Percentiles rank a stretch among this genome's conserved stretches.
phyloP scores from a whole-genome alignment of 2,329 filamentous ascomycete genomes.

The Fusarium mangiferae region DNA sequence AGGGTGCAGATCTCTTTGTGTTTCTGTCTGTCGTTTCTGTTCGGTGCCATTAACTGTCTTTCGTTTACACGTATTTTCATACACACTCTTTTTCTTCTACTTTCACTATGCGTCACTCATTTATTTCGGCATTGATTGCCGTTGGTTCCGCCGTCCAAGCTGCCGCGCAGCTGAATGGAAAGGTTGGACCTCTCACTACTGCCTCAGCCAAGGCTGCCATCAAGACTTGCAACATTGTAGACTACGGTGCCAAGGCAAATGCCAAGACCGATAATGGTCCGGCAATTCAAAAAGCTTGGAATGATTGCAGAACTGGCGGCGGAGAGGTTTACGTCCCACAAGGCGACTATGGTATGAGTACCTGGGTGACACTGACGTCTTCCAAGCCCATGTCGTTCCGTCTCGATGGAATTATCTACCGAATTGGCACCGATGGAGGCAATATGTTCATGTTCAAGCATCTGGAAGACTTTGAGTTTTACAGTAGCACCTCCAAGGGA shows the following conservation, averaged over 20 bases:
- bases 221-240: constrained; percentile 35
- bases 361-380: constrained; percentile 30
- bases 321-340: constrained; percentile 33
- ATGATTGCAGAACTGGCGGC: constrained; percentile 20
- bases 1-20: background rate
- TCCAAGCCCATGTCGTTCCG: constrained; percentile 34
- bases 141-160: constrained; percentile 23
- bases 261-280: constrained; percentile 29
- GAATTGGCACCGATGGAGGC: constrained; percentile 20
- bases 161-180: constrained; percentile 35
- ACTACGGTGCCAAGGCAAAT: constrained; percentile 27
- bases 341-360: constrained; percentile 32
- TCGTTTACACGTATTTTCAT: background rate
- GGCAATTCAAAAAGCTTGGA: constrained; percentile 33
- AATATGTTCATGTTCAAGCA: constrained; percentile 39
- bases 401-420: constrained; percentile 33
- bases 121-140: constrained; percentile 31
- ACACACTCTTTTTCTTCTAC: background rate
- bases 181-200: constrained; percentile 28
- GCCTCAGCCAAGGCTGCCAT: constrained; percentile 21
- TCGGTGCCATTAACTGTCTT: background rate
- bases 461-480: constrained; percentile 34
- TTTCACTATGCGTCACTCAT: constrained; percentile 11
- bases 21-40: background rate
- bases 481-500: constrained; percentile 36